Conservation (phyloP, 306 rosid species). For the Biancaea sappan region DNA sequence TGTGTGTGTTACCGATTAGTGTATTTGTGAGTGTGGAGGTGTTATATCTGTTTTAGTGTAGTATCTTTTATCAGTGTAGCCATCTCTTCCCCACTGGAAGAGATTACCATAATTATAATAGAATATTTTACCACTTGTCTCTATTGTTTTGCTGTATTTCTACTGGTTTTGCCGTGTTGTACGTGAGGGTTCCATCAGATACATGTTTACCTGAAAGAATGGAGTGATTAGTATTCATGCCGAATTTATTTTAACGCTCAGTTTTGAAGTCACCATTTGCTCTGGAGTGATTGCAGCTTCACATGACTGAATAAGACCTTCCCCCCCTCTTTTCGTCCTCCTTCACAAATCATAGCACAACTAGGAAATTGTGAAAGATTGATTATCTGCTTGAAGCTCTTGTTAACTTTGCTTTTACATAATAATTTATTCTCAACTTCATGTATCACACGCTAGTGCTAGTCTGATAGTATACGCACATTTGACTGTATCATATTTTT, state of each 20-base stretch:
- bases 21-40: too few relatives aligned
- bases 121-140: too few relatives aligned
- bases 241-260: not conserved
- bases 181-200: too few relatives aligned
- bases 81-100: too few relatives aligned
- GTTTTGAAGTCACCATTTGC: too few relatives aligned
- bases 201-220: not conserved
- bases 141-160: too few relatives aligned
- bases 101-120: too few relatives aligned
- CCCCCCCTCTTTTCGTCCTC: not conserved
- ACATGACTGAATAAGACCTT: not conserved
- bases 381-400: not conserved
- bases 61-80: too few relatives aligned
- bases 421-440: not conserved
- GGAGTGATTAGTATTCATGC: not conserved
- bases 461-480: not conserved
- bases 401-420: not conserved
- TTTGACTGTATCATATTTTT: not conserved
- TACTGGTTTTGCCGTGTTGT: too few relatives aligned
- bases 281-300: not conserved
- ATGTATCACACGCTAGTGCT: too few relatives aligned
- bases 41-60: too few relatives aligned
- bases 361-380: not conserved
- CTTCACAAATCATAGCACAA: not conserved
- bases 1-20: too few relatives aligned